phyloP scores from a whole-genome alignment of 345 rosid species.

The Citropsis articulata region DNA sequence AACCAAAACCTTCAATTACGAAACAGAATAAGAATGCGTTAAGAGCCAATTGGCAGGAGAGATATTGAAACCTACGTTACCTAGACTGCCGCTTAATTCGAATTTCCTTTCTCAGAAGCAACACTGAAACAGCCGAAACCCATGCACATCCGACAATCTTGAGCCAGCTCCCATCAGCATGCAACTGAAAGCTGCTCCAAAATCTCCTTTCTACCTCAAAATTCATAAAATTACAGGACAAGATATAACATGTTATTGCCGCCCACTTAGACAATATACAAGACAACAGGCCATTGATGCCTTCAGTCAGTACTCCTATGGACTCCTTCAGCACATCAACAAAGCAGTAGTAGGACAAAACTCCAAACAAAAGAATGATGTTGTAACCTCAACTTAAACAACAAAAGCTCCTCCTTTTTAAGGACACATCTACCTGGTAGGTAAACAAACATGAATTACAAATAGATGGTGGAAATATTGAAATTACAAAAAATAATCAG shows the following conservation, averaged over 20 bases:
- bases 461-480: constrained; percentile 25
- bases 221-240: constrained; percentile 22
- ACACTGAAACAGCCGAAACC: background rate
- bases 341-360: constrained; percentile 35
- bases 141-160: background rate
- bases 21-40: no score
- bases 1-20: no score
- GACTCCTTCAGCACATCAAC: constrained; percentile 27
- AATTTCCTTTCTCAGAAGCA: background rate
- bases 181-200: background rate
- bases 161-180: no score
- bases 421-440: constrained; percentile 52
- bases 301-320: constrained; percentile 21
- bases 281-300: constrained; percentile 27
- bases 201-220: constrained; percentile 17
- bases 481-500: constrained; percentile 94
- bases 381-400: constrained; percentile 45
- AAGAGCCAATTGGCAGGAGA: background rate
- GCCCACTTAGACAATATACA: constrained; percentile 33
- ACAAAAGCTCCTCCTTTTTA: constrained; percentile 31
- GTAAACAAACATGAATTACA: constrained; percentile 33
- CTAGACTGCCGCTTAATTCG: background rate
- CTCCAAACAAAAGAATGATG: constrained; percentile 43
- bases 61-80: background rate
- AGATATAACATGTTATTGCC: constrained; percentile 29